Base-by-base conservation (phyloP, 768 basidiomycete genomes). In the Amanita pseudoporphyria region DNA sequence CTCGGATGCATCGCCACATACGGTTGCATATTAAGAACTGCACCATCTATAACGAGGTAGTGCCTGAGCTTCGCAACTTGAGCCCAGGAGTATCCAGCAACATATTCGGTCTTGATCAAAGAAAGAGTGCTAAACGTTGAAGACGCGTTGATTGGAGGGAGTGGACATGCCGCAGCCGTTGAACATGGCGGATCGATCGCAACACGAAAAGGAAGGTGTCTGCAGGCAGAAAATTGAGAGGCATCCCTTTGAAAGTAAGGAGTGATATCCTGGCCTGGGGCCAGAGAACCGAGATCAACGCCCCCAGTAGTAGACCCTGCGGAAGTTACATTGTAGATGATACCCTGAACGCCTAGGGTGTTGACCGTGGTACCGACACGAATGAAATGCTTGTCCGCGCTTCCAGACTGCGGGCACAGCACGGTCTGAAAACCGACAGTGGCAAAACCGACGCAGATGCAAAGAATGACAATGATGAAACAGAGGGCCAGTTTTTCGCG, bases 401-500 rank as follows among this genome's bases (percentile, higher is more conserved):
- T 68, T 28, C 63, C 67, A 47, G 67, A 71, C 56, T 67, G 68
- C 1, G 94, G 92, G 68, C 96, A 99, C 26, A 99, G 78, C 39
- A 91, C 89, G 58, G 82, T 82, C 67, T 96, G 89, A 40, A 95
- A 80, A 31, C 95, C 95, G 56, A 99, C 89, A 33, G 96, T 99
- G 49, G 84, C 74, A 67, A 99, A 99, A 9, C 90, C 95, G 46
- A 97, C 78, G 39, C 71, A 64, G 16, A 73, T 81, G 56, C 95
- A 96, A 16, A 96, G 66, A 38, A 92, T 33, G 50, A 78, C 56
- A 45, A 92, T 88, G 60, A 97, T 83, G 64, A 87, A 81, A 67
- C 94, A 97, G 3, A 99, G 72, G 5, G 92, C 81, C 51, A 95
- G 82, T 73, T 98, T 99, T 67, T 99, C 96, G 61, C 94, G 80